Conservation (phyloP, 768 basidiomycete genomes). For the Termitomyces sp. region DNA sequence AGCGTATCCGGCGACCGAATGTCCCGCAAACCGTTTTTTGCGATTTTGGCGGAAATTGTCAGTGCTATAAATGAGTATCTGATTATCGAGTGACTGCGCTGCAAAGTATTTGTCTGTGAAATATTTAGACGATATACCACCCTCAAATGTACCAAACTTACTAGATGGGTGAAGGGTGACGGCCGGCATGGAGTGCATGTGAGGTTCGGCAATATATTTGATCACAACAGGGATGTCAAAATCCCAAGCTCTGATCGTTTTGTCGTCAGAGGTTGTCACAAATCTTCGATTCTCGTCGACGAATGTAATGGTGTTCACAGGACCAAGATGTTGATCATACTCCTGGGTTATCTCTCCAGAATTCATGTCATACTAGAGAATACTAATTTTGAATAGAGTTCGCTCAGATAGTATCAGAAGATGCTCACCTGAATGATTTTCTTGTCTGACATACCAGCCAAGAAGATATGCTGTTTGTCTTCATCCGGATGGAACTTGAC, state of each 20-base stretch:
- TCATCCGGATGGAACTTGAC: constrained; percentile 94
- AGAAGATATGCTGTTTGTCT: constrained; percentile 93
- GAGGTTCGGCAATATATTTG: constrained; percentile 98
- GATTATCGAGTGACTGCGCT: constrained; percentile 96
- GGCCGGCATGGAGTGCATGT: constrained; percentile 99
- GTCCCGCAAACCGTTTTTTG: constrained; percentile 97
- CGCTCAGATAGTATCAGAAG: background rate
- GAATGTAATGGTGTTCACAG: constrained; percentile 98
- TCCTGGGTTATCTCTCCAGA: constrained; percentile 96
- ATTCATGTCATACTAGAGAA: constrained; percentile 92
- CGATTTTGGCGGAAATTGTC: constrained; percentile 99
- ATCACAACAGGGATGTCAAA: constrained; percentile 99
- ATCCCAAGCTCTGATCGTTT: constrained; percentile 99
- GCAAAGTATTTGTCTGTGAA: constrained; percentile 88
- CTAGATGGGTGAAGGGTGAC: constrained; percentile 94
- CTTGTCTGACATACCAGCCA: constrained; percentile 99
- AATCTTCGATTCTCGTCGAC: constrained; percentile 98
- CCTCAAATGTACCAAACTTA: constrained; percentile 42
- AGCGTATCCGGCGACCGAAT: constrained; percentile 95
- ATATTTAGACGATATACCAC: constrained; percentile 11
- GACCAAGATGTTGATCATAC: constrained; percentile 97
- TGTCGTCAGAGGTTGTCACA: constrained; percentile 98
- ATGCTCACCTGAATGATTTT: constrained; percentile 90
- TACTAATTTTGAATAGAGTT: constrained; percentile 11
- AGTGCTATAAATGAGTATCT: constrained; percentile 95